Percentiles rank a stretch among this genome's conserved stretches.
Evolutionary conservation across 352 stramenopile genomes (phyloP).

Genomic region (Pythium sukuiense): DNA sequence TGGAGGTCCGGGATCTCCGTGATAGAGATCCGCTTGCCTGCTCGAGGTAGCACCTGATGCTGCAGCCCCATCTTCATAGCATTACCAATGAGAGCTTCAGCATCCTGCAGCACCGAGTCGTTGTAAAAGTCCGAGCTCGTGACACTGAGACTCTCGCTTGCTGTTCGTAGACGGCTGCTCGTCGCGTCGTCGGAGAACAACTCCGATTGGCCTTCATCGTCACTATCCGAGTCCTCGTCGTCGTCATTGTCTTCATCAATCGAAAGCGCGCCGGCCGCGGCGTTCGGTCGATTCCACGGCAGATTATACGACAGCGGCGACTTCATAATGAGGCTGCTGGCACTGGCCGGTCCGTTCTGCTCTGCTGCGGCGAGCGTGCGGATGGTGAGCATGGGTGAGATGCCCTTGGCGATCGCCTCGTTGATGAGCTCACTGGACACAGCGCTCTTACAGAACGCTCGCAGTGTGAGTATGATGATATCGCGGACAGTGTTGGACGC

Average conservation of each 20-base stretch:
- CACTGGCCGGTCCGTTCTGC: slow-evolving; percentile 29
- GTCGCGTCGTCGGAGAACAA: background rate
- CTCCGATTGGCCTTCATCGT: background rate
- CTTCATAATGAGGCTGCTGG: slow-evolving; percentile 2
- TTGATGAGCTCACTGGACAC: slow-evolving; percentile 48
- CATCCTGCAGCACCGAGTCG: slow-evolving; percentile 61
- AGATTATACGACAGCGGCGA: slow-evolving; percentile 44
- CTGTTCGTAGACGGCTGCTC: background rate
- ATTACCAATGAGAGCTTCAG: slow-evolving; percentile 68
- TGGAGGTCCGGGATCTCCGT: slow-evolving; percentile 65
- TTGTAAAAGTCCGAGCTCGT: slow-evolving; percentile 34
- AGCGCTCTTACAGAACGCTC: slow-evolving; percentile 66
- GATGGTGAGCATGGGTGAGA: slow-evolving; percentile 70
- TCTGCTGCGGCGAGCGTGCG: slow-evolving; percentile 54
- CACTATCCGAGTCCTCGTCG: slow-evolving; percentile 3
- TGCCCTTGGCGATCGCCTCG: slow-evolving; percentile 43
- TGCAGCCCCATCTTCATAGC: slow-evolving; percentile 71
- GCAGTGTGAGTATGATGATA: slow-evolving; percentile 82
- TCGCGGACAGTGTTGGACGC: slow-evolving; percentile 75
- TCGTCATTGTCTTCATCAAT: slow-evolving; percentile 30
- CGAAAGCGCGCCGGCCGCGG: slow-evolving; percentile 12
- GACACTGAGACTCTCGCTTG: slow-evolving; percentile 23
- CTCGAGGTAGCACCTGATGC: slow-evolving; percentile 53
- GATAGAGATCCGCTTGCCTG: slow-evolving; percentile 61
- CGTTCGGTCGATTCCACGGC: slow-evolving; percentile 57